Evolutionary conservation across 495 filamentous ascomycete genomes (phyloP).

Genomic region (Letharia columbiana): DNA sequence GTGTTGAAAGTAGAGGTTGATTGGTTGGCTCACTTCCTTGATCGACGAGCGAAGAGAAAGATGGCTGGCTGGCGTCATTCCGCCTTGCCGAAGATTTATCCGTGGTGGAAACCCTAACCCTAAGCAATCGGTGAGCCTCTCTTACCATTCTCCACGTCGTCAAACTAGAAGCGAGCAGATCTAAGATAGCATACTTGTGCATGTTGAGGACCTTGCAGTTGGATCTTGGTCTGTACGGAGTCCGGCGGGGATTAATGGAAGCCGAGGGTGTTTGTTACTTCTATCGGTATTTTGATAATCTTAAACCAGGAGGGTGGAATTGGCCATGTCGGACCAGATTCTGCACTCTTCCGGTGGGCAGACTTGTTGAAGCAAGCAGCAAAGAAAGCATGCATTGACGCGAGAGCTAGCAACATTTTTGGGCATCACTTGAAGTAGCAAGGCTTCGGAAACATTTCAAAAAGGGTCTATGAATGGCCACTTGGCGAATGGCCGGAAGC

Average conservation of each 20-base stretch:
- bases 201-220: background rate
- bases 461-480: background rate
- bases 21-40: background rate
- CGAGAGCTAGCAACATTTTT: background rate
- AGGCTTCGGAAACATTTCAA: background rate
- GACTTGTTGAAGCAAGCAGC: background rate
- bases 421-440: background rate
- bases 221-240: background rate
- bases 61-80: slow-evolving; percentile 1
- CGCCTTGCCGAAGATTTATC: background rate
- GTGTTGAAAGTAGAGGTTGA: background rate
- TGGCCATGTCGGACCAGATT: background rate
- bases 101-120: background rate
- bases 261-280: background rate
- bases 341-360: background rate
- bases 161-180: background rate
- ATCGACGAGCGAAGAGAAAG: background rate
- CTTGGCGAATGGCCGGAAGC: background rate
- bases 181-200: background rate
- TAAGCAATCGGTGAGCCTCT: too few species aligned
- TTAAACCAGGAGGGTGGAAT: background rate
- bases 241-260: background rate
- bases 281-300: background rate
- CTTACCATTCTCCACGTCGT: background rate
- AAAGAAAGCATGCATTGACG: background rate